Evolutionary conservation across 78 protist species (phyloP), one percentile per base, ranked within the genome.

Genomic region (Creolimax fragrantissima): DNA sequence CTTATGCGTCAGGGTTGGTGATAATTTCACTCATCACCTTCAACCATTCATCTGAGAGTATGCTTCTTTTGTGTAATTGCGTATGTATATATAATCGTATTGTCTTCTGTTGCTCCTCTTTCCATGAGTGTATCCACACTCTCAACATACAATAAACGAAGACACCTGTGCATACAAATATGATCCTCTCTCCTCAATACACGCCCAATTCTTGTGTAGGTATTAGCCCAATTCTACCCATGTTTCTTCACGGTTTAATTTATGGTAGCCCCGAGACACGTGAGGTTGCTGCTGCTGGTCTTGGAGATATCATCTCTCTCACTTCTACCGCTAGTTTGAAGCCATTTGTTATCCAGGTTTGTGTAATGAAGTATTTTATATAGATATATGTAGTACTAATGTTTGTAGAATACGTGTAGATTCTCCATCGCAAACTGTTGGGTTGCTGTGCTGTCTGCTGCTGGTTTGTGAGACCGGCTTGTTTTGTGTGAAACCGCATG

Each of bases 271-370:
- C 93, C n/a, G 96, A 93, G 91, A 95, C 94, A 88, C 39, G 97
- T 67, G 98, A 97, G 94, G 94, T 89, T 47, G 96, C 97, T 2
- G 97, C 98, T 32, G 42, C 35, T 11, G 97, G 95, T 6, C 45
- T 97, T 35, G 96, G 93, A 3, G 94, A 90, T 2, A 45, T 95
- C 42, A 90, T 94, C 3, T 85, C 41, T 32, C 74, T 74, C 41
- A 96, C 99, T 4, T 6, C 91, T 2, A 74, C 86, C 3, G 95
- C 85, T 35, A 93, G 92, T 35, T 93, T 97, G 84, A 95, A 94
- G 93, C 92, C 97, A 88, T 90, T 84, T 41, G 96, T 93, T 66
- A 90, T 95, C 84, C 93, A 93, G 89, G 74, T 58, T 7, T 47
- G 74, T 47, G 74, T 47, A 47, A 47, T 47, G n/a, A n/a, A n/a